A percentile compares a stretch with the other conserved stretches of the same genome.
Conservation (phyloP, 2,329 filamentous ascomycete species). For the Ceratocystis diversiconidia region DNA sequence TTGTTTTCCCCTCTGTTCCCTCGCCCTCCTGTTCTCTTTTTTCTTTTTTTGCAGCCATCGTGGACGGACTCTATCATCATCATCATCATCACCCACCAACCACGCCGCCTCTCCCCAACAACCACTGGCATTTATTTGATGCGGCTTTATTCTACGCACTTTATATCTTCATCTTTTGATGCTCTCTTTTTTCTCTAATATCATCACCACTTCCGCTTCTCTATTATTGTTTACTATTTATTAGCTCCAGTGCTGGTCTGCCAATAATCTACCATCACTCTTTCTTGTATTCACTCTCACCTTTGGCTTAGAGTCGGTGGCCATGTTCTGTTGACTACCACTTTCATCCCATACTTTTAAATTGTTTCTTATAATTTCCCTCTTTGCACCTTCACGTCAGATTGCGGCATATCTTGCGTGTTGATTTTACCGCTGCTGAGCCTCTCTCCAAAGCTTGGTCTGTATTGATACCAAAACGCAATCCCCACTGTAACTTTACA, state of each 20-base stretch:
- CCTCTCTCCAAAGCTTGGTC: neutral
- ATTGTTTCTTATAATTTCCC: neutral
- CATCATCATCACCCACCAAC: conserved; percentile 3
- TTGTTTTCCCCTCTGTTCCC: neutral
- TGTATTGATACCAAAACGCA: neutral
- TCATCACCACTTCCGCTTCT: conserved; percentile 2
- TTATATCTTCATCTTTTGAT: conserved; percentile 3
- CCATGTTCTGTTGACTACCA: neutral
- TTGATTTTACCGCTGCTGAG: neutral
- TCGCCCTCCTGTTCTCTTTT: neutral
- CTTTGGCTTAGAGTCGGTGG: neutral
- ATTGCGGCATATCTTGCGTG: neutral
- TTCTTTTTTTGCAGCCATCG: neutral
- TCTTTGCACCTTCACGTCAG: neutral
- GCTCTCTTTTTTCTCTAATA: conserved; percentile 4
- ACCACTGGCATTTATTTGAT: neutral
- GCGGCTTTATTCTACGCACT: neutral
- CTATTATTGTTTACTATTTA: conserved; percentile 10
- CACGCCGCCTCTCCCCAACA: neutral
- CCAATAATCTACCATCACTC: neutral
- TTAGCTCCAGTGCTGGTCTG: neutral
- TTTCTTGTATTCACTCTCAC: neutral
- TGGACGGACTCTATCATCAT: conserved; percentile 1
- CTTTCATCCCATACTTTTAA: neutral
- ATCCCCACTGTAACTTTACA: neutral